These are phyloP conservation scores for Isatis lusitanica DNA, from an alignment of 441 rosid species.

Conservation along the genomic window DNA sequence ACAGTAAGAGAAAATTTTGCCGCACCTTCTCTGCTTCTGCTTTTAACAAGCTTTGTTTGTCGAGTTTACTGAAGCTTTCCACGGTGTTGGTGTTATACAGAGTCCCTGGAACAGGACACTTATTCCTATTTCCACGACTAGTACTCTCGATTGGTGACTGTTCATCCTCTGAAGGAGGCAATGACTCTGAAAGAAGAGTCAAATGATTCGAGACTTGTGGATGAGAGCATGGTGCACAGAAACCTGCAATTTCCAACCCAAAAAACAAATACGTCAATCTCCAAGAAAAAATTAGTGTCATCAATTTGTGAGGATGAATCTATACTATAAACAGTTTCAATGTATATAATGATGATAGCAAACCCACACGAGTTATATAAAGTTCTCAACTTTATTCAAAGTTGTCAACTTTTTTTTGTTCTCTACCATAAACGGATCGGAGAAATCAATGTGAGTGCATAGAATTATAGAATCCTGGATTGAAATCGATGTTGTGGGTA, in stretches of 20 bases:
- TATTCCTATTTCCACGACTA: slow-evolving; percentile 66
- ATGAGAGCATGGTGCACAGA: slow-evolving; percentile 91
- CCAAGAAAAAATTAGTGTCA: too few relatives aligned
- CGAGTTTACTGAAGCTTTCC: slow-evolving; percentile 67
- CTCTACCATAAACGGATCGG: slow-evolving; percentile 16
- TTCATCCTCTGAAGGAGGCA: slow-evolving; percentile 49
- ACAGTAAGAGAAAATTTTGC: neutral
- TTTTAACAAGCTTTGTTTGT: slow-evolving; percentile 64
- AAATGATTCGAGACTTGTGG: slow-evolving; percentile 71
- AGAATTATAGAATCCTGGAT: neutral
- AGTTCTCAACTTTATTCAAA: neutral
- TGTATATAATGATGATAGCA: neutral
- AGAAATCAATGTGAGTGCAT: neutral
- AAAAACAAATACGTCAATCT: neutral
- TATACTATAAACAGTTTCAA: neutral
- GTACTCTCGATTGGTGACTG: slow-evolving; percentile 31
- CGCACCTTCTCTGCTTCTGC: slow-evolving; percentile 75
- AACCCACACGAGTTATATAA: neutral
- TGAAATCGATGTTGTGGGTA: neutral
- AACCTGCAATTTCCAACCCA: slow-evolving; percentile 53
- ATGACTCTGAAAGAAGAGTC: slow-evolving; percentile 69
- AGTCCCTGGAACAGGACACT: slow-evolving; percentile 78
- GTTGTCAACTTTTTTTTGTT: slow-evolving; percentile 16
- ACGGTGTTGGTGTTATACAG: slow-evolving; percentile 80
- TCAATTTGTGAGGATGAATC: neutral